Conservation (phyloP, 2,329 filamentous ascomycete species). For the Fusarium sp. region DNA sequence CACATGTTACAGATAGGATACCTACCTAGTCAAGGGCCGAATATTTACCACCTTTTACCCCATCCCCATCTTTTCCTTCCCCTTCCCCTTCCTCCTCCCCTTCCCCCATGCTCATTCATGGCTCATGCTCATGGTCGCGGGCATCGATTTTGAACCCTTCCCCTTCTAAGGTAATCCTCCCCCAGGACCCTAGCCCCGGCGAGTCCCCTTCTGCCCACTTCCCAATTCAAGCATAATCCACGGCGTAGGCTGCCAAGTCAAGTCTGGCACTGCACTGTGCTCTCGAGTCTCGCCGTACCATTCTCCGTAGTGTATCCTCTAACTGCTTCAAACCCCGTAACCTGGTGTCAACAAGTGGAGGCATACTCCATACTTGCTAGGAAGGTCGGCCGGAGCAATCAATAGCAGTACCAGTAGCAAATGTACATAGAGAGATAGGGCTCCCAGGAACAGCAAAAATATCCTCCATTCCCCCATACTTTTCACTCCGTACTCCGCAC, state of each 20-base stretch:
- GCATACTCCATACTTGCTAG: constrained; percentile 37
- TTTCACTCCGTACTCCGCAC: constrained; percentile 28
- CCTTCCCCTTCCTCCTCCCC: background rate
- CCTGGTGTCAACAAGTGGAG: constrained; percentile 41
- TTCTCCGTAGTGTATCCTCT: constrained; percentile 27
- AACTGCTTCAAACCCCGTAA: constrained; percentile 41
- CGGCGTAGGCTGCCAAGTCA: constrained; percentile 25
- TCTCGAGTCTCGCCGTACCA: constrained; percentile 4
- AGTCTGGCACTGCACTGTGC: constrained; percentile 31
- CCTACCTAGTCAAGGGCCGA: constrained; percentile 30
- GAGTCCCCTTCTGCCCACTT: constrained; percentile 40
- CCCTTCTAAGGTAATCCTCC: constrained; percentile 22
- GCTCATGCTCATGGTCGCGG: constrained; percentile 9
- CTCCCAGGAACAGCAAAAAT: constrained; percentile 36
- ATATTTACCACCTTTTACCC: constrained; percentile 43
- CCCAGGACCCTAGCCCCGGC: constrained; percentile 40
- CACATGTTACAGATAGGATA: constrained; percentile 42
- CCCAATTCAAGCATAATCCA: constrained; percentile 34
- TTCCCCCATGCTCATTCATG: no score
- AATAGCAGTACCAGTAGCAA: constrained; percentile 25
- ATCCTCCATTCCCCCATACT: constrained; percentile 37
- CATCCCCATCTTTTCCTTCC: constrained; percentile 42
- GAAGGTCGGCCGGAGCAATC: constrained; percentile 6
- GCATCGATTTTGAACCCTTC: constrained; percentile 32
- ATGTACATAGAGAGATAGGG: constrained; percentile 23